phyloP scores from a whole-genome alignment of 805 yeast genomes.

The Suhomyces tanzawaensis region DNA sequence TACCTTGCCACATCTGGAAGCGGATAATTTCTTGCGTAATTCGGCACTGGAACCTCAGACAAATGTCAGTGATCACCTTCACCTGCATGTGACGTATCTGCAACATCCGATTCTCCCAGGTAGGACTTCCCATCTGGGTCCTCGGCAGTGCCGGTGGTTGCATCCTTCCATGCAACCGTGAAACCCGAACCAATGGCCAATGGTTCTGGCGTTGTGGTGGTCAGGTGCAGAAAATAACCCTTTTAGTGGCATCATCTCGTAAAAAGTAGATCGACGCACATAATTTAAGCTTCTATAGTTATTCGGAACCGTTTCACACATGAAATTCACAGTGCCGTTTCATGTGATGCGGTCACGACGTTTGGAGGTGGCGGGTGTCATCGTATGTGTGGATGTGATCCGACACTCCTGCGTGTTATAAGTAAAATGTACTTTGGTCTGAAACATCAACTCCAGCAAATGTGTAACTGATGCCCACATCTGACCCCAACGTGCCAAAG shows the following conservation, averaged over 20 bases:
- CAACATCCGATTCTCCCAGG: too few relatives aligned
- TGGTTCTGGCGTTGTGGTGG: too few relatives aligned
- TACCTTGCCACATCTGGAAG: too few relatives aligned
- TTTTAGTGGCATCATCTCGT: background rate
- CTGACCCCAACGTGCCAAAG: background rate
- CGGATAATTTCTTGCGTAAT: too few relatives aligned
- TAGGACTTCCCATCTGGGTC: too few relatives aligned
- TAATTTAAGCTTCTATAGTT: background rate
- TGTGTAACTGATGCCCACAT: background rate
- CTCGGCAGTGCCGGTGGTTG: too few relatives aligned
- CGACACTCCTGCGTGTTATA: background rate
- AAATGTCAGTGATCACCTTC: too few relatives aligned
- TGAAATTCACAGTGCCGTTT: background rate
- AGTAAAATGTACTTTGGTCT: background rate
- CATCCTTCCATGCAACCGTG: too few relatives aligned
- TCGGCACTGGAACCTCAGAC: too few relatives aligned
- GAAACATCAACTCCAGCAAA: background rate
- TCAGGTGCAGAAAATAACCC: background rate
- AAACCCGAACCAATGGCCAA: too few relatives aligned
- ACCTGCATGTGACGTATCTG: too few relatives aligned
- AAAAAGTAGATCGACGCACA: slow-evolving; percentile 1
- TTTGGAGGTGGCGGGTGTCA: background rate
- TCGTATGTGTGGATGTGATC: background rate
- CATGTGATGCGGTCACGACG: background rate
- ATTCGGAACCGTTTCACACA: background rate